A percentile compares a stretch with the other conserved stretches of the same genome.
These are phyloP conservation scores for Acanthamoeba healyi DNA, from an alignment of 208 protist genomes.

Conservation along the genomic window DNA sequence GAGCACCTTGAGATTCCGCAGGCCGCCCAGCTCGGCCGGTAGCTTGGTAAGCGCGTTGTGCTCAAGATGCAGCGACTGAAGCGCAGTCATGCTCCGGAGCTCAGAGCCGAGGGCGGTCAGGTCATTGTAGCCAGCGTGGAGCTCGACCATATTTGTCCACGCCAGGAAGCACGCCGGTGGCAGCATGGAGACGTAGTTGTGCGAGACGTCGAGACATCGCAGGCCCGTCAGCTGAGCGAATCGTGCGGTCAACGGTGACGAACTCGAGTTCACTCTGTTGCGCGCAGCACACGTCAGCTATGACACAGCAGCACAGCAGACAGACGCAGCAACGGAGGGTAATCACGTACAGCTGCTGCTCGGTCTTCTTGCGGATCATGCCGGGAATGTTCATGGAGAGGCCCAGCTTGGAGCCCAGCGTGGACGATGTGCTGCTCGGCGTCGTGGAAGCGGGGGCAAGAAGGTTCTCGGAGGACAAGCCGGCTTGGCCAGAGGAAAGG, in stretches of 20 bases:
- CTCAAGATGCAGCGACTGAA: not conserved
- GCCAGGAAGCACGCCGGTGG: not conserved
- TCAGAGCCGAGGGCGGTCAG: slow-evolving; percentile 18
- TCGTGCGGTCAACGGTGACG: not conserved
- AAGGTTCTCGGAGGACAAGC: not conserved
- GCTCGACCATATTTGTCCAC: not conserved
- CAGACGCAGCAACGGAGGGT: not conserved
- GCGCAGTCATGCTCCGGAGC: not conserved
- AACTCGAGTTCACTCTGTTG: not conserved
- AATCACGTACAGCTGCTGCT: not conserved
- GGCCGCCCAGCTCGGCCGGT: slow-evolving; percentile 12
- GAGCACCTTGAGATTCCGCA: slow-evolving; percentile 17
- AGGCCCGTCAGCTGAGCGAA: not conserved
- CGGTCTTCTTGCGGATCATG: not conserved
- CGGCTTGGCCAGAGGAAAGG: not conserved
- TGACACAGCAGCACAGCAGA: not conserved
- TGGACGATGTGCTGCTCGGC: not conserved
- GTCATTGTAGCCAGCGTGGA: not conserved
- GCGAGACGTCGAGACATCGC: slow-evolving; percentile 1
- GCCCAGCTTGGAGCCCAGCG: not conserved
- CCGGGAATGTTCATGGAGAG: not conserved
- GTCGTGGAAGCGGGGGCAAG: not conserved
- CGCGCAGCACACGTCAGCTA: not conserved
- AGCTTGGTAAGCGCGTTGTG: not conserved
- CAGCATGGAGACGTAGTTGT: slow-evolving; percentile 37